phyloP scores from a whole-genome alignment of 352 stramenopile species.

The Pythium brassicae region DNA sequence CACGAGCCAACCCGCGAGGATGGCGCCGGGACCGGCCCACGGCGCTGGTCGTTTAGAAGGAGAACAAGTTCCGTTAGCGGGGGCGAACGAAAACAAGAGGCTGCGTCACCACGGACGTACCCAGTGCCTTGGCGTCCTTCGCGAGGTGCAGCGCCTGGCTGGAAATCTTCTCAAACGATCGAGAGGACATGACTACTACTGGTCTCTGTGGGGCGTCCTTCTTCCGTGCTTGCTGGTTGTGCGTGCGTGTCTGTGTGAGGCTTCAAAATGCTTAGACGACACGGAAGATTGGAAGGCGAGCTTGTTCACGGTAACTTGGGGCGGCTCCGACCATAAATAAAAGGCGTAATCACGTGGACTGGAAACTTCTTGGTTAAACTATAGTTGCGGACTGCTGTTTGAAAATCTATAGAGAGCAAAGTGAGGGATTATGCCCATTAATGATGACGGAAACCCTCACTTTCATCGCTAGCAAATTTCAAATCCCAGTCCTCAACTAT shows the following conservation, averaged over 20 bases:
- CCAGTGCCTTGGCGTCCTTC: slow-evolving; percentile 44
- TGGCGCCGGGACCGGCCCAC: slow-evolving; percentile 45
- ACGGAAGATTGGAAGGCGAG: too few relatives aligned
- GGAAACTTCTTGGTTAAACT: too few relatives aligned
- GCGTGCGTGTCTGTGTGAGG: slow-evolving; percentile 13
- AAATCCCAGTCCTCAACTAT: too few relatives aligned
- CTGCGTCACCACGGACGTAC: slow-evolving; percentile 22
- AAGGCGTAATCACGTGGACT: too few relatives aligned
- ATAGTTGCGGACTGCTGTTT: too few relatives aligned
- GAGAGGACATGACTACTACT: slow-evolving; percentile 21
- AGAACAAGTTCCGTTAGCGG: background rate
- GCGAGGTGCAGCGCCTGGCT: slow-evolving; percentile 39
- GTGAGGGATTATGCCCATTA: too few relatives aligned
- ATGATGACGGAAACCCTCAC: too few relatives aligned
- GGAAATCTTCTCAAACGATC: slow-evolving; percentile 31
- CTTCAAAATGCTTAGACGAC: too few relatives aligned
- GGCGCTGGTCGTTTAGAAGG: slow-evolving; percentile 17
- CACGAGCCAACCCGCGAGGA: slow-evolving; percentile 60
- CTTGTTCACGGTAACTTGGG: too few relatives aligned
- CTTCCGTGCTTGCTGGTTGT: slow-evolving; percentile 3
- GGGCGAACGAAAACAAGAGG: background rate
- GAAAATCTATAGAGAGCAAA: too few relatives aligned
- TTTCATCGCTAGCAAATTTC: too few relatives aligned
- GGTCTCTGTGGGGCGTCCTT: background rate
- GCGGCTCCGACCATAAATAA: too few relatives aligned